Conservation (phyloP, 78 protist genomes). For the Dictyostelium intermedium region DNA sequence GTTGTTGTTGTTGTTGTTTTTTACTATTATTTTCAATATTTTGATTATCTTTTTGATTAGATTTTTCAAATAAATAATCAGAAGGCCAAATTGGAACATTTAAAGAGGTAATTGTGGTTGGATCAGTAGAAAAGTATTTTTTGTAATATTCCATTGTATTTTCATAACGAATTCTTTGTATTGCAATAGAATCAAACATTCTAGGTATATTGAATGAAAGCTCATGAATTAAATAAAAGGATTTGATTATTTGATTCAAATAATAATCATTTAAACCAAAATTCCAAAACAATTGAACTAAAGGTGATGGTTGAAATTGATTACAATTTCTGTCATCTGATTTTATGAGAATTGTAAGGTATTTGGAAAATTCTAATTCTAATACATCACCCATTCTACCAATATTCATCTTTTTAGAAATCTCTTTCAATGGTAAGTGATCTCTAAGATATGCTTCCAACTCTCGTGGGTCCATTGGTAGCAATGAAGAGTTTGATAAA, state of each 20-base stretch:
- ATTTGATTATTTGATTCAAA: background rate
- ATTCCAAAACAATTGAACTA: background rate
- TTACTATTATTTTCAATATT: background rate
- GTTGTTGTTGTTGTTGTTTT: background rate
- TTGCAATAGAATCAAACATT: background rate
- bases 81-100: background rate
- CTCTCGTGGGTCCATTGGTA: background rate
- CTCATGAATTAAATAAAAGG: background rate
- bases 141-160: background rate
- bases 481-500: no score
- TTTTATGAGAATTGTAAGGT: background rate
- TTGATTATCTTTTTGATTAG: background rate
- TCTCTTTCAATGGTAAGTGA: background rate
- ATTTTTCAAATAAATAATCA: background rate
- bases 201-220: background rate
- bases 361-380: background rate
- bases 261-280: background rate
- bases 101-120: background rate
- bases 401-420: background rate
- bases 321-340: background rate
- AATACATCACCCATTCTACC: background rate
- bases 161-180: background rate
- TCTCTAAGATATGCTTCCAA: background rate
- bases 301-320: background rate
- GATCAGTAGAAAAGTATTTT: background rate